These are phyloP conservation scores for Amphirosellinia nigrospora DNA, from an alignment of 495 filamentous ascomycete genomes.

Conservation along the genomic window DNA sequence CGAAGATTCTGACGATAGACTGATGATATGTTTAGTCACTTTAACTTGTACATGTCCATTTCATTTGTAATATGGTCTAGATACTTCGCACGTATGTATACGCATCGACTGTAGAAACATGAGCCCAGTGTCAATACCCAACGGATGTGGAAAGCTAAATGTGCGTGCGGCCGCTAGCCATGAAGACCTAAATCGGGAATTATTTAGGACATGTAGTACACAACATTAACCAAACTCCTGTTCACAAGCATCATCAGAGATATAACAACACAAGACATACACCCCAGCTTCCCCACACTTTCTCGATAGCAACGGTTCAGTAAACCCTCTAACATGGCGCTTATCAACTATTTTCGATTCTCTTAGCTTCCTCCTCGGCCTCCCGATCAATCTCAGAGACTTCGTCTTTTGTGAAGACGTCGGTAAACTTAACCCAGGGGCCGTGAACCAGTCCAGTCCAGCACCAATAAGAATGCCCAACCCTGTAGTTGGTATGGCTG, in stretches of 20 bases:
- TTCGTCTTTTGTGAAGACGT: slow-evolving; percentile 37
- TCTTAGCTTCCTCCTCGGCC: slow-evolving; percentile 36
- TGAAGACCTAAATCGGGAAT: background rate
- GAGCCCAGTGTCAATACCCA: background rate
- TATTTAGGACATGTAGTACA: background rate
- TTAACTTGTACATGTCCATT: background rate
- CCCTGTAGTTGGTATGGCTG: slow-evolving; percentile 41
- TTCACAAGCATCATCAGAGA: background rate
- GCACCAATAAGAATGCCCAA: slow-evolving; percentile 41
- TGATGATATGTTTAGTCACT: background rate
- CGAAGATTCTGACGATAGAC: background rate
- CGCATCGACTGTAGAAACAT: background rate
- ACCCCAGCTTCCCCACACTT: background rate
- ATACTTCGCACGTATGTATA: background rate
- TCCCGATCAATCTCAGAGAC: slow-evolving; percentile 39
- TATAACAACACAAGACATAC: background rate
- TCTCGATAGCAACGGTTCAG: background rate
- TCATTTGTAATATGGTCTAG: background rate
- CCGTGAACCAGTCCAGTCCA: slow-evolving; percentile 45
- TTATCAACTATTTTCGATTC: slow-evolving; percentile 14
- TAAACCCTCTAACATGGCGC: background rate
- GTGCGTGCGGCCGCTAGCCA: background rate
- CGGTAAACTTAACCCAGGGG: slow-evolving; percentile 44
- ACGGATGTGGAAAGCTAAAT: background rate
- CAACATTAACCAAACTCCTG: background rate